Evolutionary conservation across 192 early-diverging fungal genomes (phyloP).

Genomic region (Oehlia diaphana): DNA sequence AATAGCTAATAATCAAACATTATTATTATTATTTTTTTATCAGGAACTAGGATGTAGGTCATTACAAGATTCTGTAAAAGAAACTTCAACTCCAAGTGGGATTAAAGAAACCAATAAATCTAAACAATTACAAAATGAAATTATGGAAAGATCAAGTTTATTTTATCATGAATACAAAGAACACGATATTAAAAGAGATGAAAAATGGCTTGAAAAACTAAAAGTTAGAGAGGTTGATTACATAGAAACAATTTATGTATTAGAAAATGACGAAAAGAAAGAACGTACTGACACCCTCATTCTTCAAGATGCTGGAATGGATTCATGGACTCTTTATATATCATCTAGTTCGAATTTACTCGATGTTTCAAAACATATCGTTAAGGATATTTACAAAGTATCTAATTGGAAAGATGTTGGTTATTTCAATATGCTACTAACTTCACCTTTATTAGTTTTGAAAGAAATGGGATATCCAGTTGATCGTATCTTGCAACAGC

Average conservation of each 20-base stretch:
- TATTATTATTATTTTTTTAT: neutral
- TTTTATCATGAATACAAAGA: conserved; percentile 67
- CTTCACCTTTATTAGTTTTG: neutral
- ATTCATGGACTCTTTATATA: neutral
- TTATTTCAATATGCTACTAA: neutral
- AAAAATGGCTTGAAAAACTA: conserved; percentile 60
- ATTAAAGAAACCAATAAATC: conserved; percentile 46
- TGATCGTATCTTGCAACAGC: neutral
- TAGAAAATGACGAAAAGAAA: conserved; percentile 36
- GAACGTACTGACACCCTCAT: neutral
- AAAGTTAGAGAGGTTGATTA: conserved; percentile 65
- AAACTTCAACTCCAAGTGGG: conserved; percentile 52
- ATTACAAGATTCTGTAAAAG: conserved; percentile 67
- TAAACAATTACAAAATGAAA: conserved; percentile 57
- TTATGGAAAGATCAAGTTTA: conserved; percentile 74
- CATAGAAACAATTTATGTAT: conserved; percentile 59
- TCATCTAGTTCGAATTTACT: neutral
- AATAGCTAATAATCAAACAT: too few species aligned
- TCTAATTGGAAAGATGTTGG: neutral
- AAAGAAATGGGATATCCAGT: neutral
- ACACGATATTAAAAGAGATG: conserved; percentile 45
- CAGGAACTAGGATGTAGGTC: conserved; percentile 60
- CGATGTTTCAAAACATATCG: neutral
- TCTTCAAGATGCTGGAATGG: conserved; percentile 40
- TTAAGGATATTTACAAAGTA: neutral